Evolutionary conservation across 306 rosid genomes (phyloP).

Genomic region (Prunus salicina): DNA sequence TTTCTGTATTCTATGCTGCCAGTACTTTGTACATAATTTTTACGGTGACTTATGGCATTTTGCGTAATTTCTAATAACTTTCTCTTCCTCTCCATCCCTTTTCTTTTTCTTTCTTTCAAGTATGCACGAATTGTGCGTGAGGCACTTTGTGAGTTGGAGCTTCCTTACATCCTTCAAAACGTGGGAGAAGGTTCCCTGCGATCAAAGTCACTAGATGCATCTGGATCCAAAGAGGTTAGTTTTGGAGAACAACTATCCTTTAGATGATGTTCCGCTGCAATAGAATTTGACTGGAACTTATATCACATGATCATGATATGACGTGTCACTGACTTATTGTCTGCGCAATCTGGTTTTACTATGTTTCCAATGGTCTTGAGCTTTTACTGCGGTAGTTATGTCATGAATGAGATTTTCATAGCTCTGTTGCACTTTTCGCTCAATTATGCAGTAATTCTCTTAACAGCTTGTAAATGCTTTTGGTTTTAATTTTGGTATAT

Average conservation of each 20-base stretch:
- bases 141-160: constrained; percentile 95
- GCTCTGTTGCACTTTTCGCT: too few species aligned
- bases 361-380: too few species aligned
- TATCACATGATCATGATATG: too few species aligned
- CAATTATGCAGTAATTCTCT: too few species aligned
- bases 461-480: too few species aligned
- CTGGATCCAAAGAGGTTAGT: constrained; percentile 75
- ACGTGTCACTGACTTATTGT: too few species aligned
- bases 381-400: too few species aligned
- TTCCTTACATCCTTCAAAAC: constrained; percentile 81
- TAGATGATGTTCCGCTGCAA: neutral
- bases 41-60: neutral
- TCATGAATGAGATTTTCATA: too few species aligned
- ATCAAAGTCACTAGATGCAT: constrained; percentile 45
- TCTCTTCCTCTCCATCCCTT: neutral
- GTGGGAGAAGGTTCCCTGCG: constrained; percentile 78
- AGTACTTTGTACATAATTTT: neutral
- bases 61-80: neutral
- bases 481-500: too few species aligned
- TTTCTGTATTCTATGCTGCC: too few species aligned
- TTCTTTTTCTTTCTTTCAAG: constrained; percentile 28
- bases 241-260: neutral
- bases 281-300: too few species aligned
- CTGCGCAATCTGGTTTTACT: too few species aligned
- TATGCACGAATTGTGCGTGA: constrained; percentile 86